These are phyloP conservation scores for Sutorius eximius DNA, from an alignment of 1,284 basidiomycete genomes.

Conservation along the genomic window DNA sequence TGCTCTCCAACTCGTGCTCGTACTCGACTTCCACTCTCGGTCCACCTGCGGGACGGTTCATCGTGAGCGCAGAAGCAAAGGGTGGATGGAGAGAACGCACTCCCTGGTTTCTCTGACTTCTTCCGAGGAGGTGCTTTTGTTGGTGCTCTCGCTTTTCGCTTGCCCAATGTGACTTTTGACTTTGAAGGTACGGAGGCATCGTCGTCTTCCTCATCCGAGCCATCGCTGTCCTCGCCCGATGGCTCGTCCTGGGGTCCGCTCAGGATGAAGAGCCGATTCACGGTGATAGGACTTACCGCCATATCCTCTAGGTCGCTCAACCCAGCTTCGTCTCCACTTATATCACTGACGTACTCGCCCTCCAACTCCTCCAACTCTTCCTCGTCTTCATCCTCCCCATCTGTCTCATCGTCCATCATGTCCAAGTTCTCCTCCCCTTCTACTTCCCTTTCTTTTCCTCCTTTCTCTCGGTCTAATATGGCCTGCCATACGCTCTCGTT, in stretches of 20 bases:
- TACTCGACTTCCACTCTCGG: constrained; percentile 93
- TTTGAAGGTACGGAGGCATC: constrained; percentile 41
- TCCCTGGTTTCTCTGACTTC: constrained; percentile 57
- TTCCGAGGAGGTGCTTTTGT: constrained; percentile 44
- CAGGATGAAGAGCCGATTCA: constrained; percentile 4
- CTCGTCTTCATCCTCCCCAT: constrained; percentile 50
- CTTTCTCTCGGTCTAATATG: constrained; percentile 78
- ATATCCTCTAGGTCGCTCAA: constrained; percentile 76
- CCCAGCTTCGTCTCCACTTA: constrained; percentile 64
- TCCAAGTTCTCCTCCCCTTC: constrained; percentile 51
- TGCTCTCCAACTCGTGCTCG: constrained; percentile 84
- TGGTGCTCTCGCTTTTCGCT: constrained; percentile 59
- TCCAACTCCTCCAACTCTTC: constrained; percentile 58
- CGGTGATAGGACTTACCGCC: constrained; percentile 40
- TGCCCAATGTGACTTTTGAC: constrained; percentile 54
- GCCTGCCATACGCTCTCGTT: constrained; percentile 97
- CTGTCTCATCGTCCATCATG: constrained; percentile 49
- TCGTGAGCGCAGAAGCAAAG: constrained; percentile 11
- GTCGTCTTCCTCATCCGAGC: constrained; percentile 41
- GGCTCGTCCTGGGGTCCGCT: constrained; percentile 10
- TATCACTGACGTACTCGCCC: constrained; percentile 85
- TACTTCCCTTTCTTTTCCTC: constrained; percentile 45
- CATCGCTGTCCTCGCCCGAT: constrained; percentile 33
- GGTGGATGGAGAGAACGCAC: constrained; percentile 38
- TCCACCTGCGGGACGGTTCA: constrained; percentile 48